Percentiles rank a stretch among this genome's conserved stretches.
Conservation (phyloP, 2,329 filamentous ascomycete species). For the Sclerotinia spermophila region DNA sequence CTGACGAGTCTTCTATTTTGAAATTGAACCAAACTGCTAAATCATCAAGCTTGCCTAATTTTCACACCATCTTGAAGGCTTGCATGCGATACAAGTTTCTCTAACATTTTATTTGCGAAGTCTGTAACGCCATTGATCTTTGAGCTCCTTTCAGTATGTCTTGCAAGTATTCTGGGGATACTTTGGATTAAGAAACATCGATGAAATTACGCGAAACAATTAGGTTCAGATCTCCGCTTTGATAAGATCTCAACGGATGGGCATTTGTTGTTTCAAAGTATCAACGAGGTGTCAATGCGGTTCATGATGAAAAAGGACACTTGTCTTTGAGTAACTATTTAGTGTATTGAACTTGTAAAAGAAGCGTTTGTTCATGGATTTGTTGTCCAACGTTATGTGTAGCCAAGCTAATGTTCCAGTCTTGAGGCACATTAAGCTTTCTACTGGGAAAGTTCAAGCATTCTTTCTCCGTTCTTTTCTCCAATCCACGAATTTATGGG, state of each 20-base stretch:
- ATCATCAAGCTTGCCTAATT: not conserved
- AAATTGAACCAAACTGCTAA: not conserved
- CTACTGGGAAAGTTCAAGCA: not conserved
- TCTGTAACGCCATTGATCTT: not conserved
- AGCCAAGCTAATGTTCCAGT: not conserved
- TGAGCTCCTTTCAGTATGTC: not conserved
- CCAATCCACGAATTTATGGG: not conserved
- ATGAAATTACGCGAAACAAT: conserved; percentile 11
- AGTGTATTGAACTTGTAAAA: not conserved
- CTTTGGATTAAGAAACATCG: not conserved
- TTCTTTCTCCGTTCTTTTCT: not conserved
- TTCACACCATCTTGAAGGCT: not conserved
- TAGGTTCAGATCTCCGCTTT: conserved; percentile 13
- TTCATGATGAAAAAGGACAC: conserved; percentile 1
- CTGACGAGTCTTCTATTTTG: not conserved
- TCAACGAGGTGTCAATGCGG: not conserved
- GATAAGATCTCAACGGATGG: not conserved
- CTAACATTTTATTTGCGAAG: not conserved
- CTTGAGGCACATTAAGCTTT: not conserved
- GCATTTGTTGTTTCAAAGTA: conserved; percentile 12
- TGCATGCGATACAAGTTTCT: not conserved
- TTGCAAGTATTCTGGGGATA: not conserved
- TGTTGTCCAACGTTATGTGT: not conserved
- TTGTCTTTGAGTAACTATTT: not conserved
- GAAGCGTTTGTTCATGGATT: not conserved